Conservation (phyloP, 768 basidiomycete genomes). For the Lactarius pseudohatsudake region DNA sequence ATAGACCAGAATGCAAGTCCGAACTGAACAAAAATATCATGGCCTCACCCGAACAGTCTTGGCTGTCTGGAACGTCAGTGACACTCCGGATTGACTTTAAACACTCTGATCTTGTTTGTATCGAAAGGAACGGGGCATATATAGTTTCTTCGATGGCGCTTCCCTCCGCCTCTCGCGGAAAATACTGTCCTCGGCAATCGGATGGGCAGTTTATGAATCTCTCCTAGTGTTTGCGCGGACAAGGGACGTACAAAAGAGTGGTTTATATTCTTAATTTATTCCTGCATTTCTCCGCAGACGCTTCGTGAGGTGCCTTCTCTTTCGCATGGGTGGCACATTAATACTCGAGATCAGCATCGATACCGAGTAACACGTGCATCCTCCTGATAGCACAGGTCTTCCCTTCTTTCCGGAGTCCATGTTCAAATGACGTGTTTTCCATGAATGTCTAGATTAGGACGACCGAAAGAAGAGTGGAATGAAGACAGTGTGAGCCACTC, state of each 20-base stretch:
- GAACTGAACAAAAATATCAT: constrained; percentile 72
- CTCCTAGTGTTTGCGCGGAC: constrained; percentile 57
- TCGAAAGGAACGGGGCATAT: constrained; percentile 70
- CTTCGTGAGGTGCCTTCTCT: background rate
- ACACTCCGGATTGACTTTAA: background rate
- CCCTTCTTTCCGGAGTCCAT: background rate
- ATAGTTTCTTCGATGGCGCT: constrained; percentile 85
- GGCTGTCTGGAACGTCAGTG: constrained; percentile 68
- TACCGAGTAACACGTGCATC: background rate
- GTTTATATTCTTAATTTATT: background rate
- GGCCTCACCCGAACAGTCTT: constrained; percentile 62
- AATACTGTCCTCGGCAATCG: constrained; percentile 84
- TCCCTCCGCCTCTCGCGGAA: constrained; percentile 83
- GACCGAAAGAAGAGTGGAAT: constrained; percentile 2
- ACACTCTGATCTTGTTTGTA: constrained; percentile 4
- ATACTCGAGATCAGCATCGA: background rate
- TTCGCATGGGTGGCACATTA: background rate
- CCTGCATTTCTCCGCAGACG: background rate
- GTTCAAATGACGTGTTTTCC: background rate
- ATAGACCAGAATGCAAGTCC: constrained; percentile 91
- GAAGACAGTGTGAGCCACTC: background rate
- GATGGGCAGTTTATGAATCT: constrained; percentile 90
- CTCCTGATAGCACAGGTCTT: background rate
- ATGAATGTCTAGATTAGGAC: background rate
- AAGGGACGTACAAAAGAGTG: constrained; percentile 1